These are phyloP conservation scores for Phaeotremella skinneri DNA, from an alignment of 768 basidiomycete species.

Conservation along the genomic window DNA sequence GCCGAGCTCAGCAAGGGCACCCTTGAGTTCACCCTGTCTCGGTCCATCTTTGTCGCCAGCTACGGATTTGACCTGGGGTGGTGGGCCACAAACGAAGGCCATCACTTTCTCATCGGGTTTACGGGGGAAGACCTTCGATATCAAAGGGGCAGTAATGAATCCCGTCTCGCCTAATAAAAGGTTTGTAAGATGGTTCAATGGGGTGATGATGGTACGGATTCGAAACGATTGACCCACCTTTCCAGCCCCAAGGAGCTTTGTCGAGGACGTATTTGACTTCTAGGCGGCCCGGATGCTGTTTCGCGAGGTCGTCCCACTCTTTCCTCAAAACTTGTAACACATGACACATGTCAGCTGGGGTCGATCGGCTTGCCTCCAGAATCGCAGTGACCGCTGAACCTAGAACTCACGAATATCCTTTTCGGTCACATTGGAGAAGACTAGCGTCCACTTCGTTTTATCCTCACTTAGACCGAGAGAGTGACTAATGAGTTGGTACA, in stretches of 20 bases:
- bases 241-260: slow-evolving; percentile 69
- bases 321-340: slow-evolving; percentile 44
- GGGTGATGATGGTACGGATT: not conserved
- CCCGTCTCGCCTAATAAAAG: slow-evolving; percentile 62
- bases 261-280: slow-evolving; percentile 84
- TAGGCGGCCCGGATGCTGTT: slow-evolving; percentile 57
- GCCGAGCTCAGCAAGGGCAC: slow-evolving; percentile 80
- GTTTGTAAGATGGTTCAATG: not conserved
- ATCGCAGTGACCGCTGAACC: no score
- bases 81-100: slow-evolving; percentile 82
- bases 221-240: slow-evolving; percentile 43
- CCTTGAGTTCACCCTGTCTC: slow-evolving; percentile 78
- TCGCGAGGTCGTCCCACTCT: slow-evolving; percentile 53
- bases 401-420: slow-evolving; percentile 82
- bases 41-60: slow-evolving; percentile 84
- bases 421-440: slow-evolving; percentile 88
- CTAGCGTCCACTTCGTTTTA: slow-evolving; percentile 89
- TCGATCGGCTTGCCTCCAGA: no score
- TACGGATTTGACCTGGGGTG: slow-evolving; percentile 80
- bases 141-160: slow-evolving; percentile 68
- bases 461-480: slow-evolving; percentile 68
- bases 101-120: slow-evolving; percentile 75
- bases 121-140: slow-evolving; percentile 67
- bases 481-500: slow-evolving; percentile 63
- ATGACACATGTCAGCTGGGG: no score